Conservation (phyloP, 164 flowering plant species). For the Vitis rupestris region DNA sequence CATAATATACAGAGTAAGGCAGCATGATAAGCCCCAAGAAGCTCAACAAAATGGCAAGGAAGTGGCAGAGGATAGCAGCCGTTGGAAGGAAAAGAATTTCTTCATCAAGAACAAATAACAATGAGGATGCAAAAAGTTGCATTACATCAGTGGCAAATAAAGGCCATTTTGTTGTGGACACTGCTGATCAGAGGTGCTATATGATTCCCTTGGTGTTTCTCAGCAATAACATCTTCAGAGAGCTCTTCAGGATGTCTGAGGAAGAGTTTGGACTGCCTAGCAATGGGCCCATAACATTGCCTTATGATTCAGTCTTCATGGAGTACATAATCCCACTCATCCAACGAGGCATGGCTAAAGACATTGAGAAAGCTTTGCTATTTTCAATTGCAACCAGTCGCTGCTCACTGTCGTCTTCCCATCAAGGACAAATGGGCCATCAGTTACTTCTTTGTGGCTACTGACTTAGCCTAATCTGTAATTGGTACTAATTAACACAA, state of each 20-base stretch:
- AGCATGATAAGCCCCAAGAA: constrained; percentile 1
- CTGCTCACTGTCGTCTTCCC: too few species aligned
- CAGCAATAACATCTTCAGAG: constrained; percentile 9
- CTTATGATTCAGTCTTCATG: constrained; percentile 16
- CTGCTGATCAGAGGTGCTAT: constrained; percentile 16
- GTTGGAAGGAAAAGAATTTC: neutral
- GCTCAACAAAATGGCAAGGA: neutral
- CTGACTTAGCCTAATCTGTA: too few species aligned
- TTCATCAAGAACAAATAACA: neutral
- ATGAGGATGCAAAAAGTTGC: too few species aligned
- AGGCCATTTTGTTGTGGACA: constrained; percentile 24
- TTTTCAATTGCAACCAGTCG: neutral
- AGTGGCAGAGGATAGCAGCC: neutral
- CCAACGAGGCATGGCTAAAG: neutral
- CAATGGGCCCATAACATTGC: constrained; percentile 21
- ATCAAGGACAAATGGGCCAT: neutral
- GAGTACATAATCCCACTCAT: constrained; percentile 11
- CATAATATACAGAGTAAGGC: neutral
- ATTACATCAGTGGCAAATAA: neutral
- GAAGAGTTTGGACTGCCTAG: constrained; percentile 17
- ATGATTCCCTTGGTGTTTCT: constrained; percentile 19
- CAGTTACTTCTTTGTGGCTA: neutral
- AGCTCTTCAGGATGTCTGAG: constrained; percentile 17
- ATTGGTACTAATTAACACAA: too few species aligned
- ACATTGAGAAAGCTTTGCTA: constrained; percentile 7